Base-by-base conservation (phyloP, 2,329 filamentous ascomycete species). In the Hysterium pulicare region DNA sequence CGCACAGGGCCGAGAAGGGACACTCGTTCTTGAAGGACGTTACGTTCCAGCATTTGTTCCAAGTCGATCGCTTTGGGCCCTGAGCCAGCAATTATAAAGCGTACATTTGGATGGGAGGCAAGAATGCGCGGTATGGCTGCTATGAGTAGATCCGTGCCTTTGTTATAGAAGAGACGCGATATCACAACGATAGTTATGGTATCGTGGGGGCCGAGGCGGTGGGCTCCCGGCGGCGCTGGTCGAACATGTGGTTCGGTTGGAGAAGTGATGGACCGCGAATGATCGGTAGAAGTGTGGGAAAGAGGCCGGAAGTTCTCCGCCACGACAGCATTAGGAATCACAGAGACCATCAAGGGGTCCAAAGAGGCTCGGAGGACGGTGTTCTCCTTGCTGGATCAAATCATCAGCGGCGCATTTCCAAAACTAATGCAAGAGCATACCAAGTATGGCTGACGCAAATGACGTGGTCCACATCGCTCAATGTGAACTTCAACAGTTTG, bases 381-480 rank as follows among this genome's bases (percentile, higher is more conserved):
- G 60, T 98, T 98, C 67, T 98, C 93, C 66, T 98, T 98, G 73
- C 90, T 95, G 50, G 26, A 4, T 2, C n/a, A 1, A 2, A 20
- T 61, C 40, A 61, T 52, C 22, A 40, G 16, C n/a, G 23, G 5
- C 7, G 10, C 3, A 21, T 3, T 13, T 38, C 5, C 21, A 4
- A 15, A 13, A 1, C 22, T 16, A 20, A 5, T 17, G 13, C 4
- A 21, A 3, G 3, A 4, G 50, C 55, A n/a, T 72, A 93, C 90
- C 91, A 96, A 30, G 93, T 98, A 73, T 98, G 90, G 69, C 90
- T 96, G 57, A 98, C 93, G 60, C 93, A 98, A 35, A 98, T 95
- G 48, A 94, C 90, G 75, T 98, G 93, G 61, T 97, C 93, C 11
- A 98, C 90, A 62, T 98, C 93, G 64, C 91, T 97, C 50, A 98